Base-by-base conservation (phyloP, 148 eudicot species). In the Diospyros lotus region DNA sequence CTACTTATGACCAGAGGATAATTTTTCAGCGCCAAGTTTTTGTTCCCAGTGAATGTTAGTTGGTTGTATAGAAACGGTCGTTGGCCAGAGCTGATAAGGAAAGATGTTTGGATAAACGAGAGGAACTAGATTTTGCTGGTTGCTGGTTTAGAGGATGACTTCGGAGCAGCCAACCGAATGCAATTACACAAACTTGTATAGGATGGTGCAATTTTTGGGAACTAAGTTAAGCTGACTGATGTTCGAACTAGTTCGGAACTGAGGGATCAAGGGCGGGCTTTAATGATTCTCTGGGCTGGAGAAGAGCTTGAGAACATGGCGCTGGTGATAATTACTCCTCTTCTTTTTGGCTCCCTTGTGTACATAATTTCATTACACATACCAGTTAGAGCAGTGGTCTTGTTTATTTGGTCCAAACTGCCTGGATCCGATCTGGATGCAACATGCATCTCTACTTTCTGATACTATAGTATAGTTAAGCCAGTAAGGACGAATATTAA, bases 1-100 rank as follows among this genome's bases (percentile, higher is more conserved):
- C 69, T 64, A 42, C 74, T 64, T 70, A 70, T 18, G n/a, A 58
- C 41, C 61, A 69, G 62, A 63, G 70, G 74, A 60, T 59, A 5
- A 42, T 70, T 51, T 52, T 51, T 63, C 6, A 15, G 73, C 48
- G 4, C 62, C 8, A 7, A 38, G 38, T 44, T 2, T 70, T 15
- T 70, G 18, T 55, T 70, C 48, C 28, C 55, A 70, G 18, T 41
- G 17, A 64, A 64, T 43, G 68, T 17, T 64, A 39, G 40, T 69
- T 13, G 53, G 6, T 54, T 15, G 28, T 28, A 28, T 28, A 28
- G 28, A 28, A 28, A 28, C 0, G 28, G 28, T 28, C 28, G 28
- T 28, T 28, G 28, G 28, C 28, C 28, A 28, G 28, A 48, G 1
- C 52, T 48, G 4, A 4, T 48, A 48, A 5, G n/a, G n/a, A n/a